Base-by-base conservation (phyloP, 2,329 filamentous ascomycete genomes). In the Raffaelea ambrosiae region DNA sequence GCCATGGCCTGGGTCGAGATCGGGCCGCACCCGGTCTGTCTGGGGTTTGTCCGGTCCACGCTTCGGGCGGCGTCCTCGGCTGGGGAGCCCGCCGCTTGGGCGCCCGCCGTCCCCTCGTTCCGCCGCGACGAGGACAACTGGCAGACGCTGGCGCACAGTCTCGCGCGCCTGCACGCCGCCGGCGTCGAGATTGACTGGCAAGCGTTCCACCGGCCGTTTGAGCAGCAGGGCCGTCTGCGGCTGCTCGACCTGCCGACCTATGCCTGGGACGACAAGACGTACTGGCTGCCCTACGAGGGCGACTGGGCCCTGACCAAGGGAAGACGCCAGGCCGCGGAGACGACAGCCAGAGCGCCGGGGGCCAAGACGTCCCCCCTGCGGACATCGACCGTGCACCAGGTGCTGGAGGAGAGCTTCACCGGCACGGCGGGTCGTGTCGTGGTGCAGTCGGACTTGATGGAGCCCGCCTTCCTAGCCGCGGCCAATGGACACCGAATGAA, bases 241-340 rank as follows among this genome's bases (percentile, higher is more conserved):
- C 69, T 88, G 10, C 64, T 87, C 5, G 68, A 77, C 5, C 66
- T 89, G 1, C 86, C 86, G 0, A 74, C 76, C 1, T 90, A 89
- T 60, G 73, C 73, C 0, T 90, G 84, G 66, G 81, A 89, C 57
- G 70, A 79, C 56, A 86, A 87, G 70, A 83, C 78, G 53, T 88
- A 88, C 60, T 81, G 77, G 77, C 69, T 79, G 39, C 70, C 73
- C 56, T 81, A 79, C 58, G 64, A 73, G 52, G 83, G 86, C 52
- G 81, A 88, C 62, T 89, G 83, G 80, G 77, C 74, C 20, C 68
- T 88, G 35, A 81, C 74, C 51, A 89, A 89, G 70, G n/a, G n/a
- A n/a, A 81, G 83, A 55, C 77, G 84, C 14, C 42, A 46, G 3
- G 58, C 66, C 19, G 55, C 63, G 9, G 59, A 70, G 11, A 63